These are phyloP conservation scores for Gnaphalium uliginosum DNA, from an alignment of 129 eudicot genomes.

Conservation along the genomic window DNA sequence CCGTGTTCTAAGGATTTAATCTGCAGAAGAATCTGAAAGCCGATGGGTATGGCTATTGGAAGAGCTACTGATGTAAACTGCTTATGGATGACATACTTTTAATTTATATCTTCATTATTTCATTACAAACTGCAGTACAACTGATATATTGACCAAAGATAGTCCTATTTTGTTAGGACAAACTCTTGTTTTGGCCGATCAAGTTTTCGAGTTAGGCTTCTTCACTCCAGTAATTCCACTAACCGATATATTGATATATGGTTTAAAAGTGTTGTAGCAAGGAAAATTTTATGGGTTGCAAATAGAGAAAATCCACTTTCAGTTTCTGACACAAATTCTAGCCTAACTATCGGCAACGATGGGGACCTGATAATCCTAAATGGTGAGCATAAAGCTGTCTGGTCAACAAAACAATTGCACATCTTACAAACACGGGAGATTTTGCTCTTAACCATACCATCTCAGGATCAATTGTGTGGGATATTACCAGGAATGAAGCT, in stretches of 20 bases:
- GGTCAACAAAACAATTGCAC: slow-evolving; percentile 38
- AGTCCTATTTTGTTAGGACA: not conserved
- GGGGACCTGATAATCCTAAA: slow-evolving; percentile 25
- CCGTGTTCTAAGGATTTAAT: not conserved
- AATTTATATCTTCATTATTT: slow-evolving; percentile 11
- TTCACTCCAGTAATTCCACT: slow-evolving; percentile 33
- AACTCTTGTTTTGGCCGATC: slow-evolving; percentile 18
- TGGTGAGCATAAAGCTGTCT: slow-evolving; percentile 1
- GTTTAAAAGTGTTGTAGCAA: not conserved
- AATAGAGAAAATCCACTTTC: slow-evolving; percentile 26
- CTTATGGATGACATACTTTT: not conserved
- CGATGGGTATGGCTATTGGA: no score
- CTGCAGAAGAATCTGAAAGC: slow-evolving; percentile 8
- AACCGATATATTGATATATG: slow-evolving; percentile 27
- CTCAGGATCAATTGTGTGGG: slow-evolving; percentile 31
- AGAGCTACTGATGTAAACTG: not conserved
- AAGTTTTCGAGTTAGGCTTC: slow-evolving; percentile 27
- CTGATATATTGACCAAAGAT: slow-evolving; percentile 26
- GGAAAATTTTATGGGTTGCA: slow-evolving; percentile 24
- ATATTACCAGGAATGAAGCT: slow-evolving; percentile 37
- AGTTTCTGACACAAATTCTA: not conserved
- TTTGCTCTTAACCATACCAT: slow-evolving; percentile 19
- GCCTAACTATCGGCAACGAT: slow-evolving; percentile 21
- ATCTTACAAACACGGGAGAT: slow-evolving; percentile 26
- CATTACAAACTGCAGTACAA: not conserved